Percentiles rank a stretch among this genome's conserved stretches.
Evolutionary conservation across 2,329 filamentous ascomycete species (phyloP).

Genomic region (Apiospora malaysiana): DNA sequence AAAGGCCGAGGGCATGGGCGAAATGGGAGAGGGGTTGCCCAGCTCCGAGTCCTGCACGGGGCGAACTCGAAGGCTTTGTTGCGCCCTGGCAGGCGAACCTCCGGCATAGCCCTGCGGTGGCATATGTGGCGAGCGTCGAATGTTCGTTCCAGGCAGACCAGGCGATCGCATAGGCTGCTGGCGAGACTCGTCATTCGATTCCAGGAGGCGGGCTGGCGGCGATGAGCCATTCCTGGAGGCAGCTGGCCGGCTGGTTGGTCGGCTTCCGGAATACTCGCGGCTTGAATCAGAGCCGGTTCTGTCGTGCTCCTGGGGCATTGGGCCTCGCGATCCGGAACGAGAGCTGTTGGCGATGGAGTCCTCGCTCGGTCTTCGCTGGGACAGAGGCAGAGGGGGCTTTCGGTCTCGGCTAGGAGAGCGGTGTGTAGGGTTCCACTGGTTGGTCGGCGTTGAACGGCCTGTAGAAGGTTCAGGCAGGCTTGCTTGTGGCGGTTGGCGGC

Average conservation of each 20-base stretch:
- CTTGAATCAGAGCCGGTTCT: conserved; percentile 63
- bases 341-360: conserved; percentile 43
- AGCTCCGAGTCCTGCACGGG: conserved; percentile 43
- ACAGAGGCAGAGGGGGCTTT: conserved; percentile 50
- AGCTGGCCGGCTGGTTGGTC: conserved; percentile 36
- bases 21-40: conserved; percentile 52
- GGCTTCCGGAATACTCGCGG: conserved; percentile 46
- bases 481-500: conserved; percentile 43
- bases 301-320: conserved; percentile 49
- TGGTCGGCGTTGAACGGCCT: conserved; percentile 30
- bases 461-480: conserved; percentile 30
- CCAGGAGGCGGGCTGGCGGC: conserved; percentile 44
- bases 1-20: conserved; percentile 47
- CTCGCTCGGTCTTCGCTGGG: conserved; percentile 52
- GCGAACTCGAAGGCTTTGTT: conserved; percentile 21
- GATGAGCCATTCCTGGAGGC: conserved; percentile 46
- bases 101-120: conserved; percentile 49
- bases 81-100: conserved; percentile 30
- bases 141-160: conserved; percentile 55
- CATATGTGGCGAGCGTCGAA: conserved; percentile 54
- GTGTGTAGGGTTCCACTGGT: conserved; percentile 36
- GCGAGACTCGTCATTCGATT: conserved; percentile 36
- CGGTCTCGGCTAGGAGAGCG: conserved; percentile 51
- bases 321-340: conserved; percentile 29
- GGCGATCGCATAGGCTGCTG: conserved; percentile 49